A percentile compares a stretch with the other conserved stretches of the same genome.
phyloP scores from a whole-genome alignment of 1,139 yeast species.

The Sugiyamaella sp. region DNA sequence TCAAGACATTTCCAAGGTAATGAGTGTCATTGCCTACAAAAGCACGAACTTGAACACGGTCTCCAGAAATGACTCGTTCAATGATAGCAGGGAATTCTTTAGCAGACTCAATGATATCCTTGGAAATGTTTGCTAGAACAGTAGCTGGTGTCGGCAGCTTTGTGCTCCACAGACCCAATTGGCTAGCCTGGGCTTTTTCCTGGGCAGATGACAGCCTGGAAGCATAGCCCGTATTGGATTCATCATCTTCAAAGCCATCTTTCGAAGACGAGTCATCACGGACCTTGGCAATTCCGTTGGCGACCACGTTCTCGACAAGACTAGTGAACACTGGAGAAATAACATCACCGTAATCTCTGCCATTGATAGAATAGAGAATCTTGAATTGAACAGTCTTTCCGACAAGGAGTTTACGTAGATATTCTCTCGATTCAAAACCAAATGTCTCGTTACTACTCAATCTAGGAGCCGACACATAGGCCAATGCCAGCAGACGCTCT shows the following conservation, averaged over 20 bases:
- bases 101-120: conserved; percentile 29
- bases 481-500: conserved; percentile 66
- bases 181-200: conserved; percentile 53
- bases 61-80: conserved; percentile 79
- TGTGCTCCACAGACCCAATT: conserved; percentile 59
- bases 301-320: conserved; percentile 58
- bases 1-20: conserved; percentile 56
- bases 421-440: conserved; percentile 63
- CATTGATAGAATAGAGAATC: conserved; percentile 56
- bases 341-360: conserved; percentile 74
- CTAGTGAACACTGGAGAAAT: conserved; percentile 66
- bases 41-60: conserved; percentile 62
- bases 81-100: conserved; percentile 60
- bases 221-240: conserved; percentile 37
- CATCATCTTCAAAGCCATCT: conserved; percentile 44
- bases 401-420: conserved; percentile 61
- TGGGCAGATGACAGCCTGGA: conserved; percentile 49
- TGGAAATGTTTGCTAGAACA: conserved; percentile 43
- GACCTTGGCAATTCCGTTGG: conserved; percentile 63
- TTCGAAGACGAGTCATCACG: conserved; percentile 54
- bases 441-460: conserved; percentile 45
- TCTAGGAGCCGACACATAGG: conserved; percentile 61
- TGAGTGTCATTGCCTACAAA: conserved; percentile 53
- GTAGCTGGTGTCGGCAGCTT: conserved; percentile 38
- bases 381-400: conserved; percentile 69